Conservation (phyloP, 202 grass and related monocot species). For the Carex arenaria region DNA sequence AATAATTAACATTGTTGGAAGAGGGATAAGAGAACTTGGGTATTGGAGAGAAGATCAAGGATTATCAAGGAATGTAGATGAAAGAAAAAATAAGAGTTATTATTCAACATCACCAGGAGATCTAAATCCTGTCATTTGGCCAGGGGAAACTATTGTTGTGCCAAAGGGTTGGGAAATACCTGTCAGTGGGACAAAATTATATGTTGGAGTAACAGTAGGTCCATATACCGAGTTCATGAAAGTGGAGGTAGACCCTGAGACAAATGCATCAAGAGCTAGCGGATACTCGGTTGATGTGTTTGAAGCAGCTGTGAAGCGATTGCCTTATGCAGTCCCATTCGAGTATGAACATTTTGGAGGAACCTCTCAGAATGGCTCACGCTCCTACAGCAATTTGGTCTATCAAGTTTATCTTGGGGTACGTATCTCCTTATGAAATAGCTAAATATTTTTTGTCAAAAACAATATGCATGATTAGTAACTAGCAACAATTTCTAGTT, state of each 20-base stretch:
- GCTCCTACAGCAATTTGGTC: conserved; percentile 28
- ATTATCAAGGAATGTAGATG: background rate
- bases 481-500: too few relatives aligned
- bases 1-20: too few relatives aligned
- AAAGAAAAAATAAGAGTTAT: too few relatives aligned
- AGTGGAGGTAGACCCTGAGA: background rate
- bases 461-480: too few relatives aligned
- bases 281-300: conserved; percentile 82
- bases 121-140: conserved; percentile 45
- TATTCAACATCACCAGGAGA: background rate
- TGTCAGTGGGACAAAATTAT: conserved; percentile 25
- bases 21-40: too few relatives aligned
- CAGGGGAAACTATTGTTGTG: background rate
- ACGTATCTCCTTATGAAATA: too few relatives aligned
- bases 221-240: background rate
- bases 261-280: conserved; percentile 32
- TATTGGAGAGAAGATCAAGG: background rate
- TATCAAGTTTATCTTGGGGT: too few relatives aligned
- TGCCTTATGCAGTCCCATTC: conserved; percentile 37
- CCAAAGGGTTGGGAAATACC: conserved; percentile 60
- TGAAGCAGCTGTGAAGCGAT: conserved; percentile 30
- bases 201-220: conserved; percentile 37
- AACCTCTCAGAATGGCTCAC: background rate
- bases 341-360: conserved; percentile 15
- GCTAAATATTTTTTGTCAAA: background rate